These are phyloP conservation scores for Verticillium isaacii DNA, from an alignment of 2,329 filamentous ascomycete genomes.

Conservation along the genomic window DNA sequence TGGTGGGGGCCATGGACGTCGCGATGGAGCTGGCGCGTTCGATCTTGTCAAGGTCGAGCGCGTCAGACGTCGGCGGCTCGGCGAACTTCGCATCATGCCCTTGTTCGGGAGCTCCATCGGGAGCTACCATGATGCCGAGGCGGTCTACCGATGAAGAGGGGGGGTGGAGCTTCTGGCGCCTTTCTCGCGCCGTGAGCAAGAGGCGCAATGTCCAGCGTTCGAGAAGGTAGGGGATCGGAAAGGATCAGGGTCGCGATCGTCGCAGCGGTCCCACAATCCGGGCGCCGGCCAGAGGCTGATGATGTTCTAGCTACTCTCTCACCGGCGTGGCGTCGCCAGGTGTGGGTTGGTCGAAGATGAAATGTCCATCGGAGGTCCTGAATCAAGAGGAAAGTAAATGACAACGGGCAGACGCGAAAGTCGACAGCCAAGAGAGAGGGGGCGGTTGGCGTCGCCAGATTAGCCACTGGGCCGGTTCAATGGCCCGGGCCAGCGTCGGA, in stretches of 20 bases:
- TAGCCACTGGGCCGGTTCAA: neutral
- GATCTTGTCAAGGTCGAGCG: conserved; percentile 22
- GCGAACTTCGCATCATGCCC: neutral
- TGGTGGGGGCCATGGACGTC: conserved; percentile 18
- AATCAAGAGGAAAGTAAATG: neutral
- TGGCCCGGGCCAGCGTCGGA: neutral
- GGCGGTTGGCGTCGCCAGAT: neutral
- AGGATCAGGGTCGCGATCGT: neutral
- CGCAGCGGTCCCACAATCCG: neutral
- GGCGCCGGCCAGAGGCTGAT: neutral
- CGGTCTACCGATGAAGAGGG: neutral
- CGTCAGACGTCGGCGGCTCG: neutral
- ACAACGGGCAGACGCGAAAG: neutral
- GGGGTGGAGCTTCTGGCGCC: neutral
- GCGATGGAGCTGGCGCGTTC: conserved; percentile 27
- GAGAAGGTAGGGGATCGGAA: neutral
- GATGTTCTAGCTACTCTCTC: neutral
- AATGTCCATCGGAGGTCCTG: neutral
- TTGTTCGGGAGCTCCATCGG: neutral
- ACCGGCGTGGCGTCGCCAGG: neutral
- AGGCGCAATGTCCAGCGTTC: neutral
- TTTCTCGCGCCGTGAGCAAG: neutral
- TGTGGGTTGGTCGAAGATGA: neutral
- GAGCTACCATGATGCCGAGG: neutral
- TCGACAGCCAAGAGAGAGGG: neutral